Base-by-base conservation (phyloP, 1,284 basidiomycete species). In the Cutaneotrichosporon cyanovorans region DNA sequence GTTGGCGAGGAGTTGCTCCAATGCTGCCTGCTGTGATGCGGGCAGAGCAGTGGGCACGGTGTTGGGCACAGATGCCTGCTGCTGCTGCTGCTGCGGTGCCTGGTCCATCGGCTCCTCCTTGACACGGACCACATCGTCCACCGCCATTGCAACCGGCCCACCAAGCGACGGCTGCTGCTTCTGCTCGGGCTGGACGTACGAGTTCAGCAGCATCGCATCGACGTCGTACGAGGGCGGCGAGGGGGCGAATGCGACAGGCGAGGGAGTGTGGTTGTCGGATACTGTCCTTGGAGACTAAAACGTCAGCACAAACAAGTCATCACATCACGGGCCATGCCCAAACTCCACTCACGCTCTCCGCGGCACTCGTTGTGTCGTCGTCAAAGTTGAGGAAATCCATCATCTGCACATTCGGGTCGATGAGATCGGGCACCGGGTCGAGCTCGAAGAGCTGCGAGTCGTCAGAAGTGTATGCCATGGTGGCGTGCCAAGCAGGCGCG, bases 341-440 rank as follows among this genome's bases (percentile, higher is more conserved):
- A n/a, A n/a, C n/a, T 28, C 8, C 8, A 64, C 64, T 59, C 49
- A 68, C 66, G 45, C 51, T 53, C 40, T 52, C 50, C 14, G 44
- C 33, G 3, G 19, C 43, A 40, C 51, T 56, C 10, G n/a, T n/a
- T n/a, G 58, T 53, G 43, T 55, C 64, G 41, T 57, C 58, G 37
- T 63, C 63, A 51, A 69, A 64, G 56, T 66, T 62, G 58, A 69
- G 63, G 12, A 69, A 53, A 25, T 67, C 60, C 37, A 56, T 53
- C 37, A 68, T 62, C 43, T 64, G 60, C 44, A 68, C 62, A 55
- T 59, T 59, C 16, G 65, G 48, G 32, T 62, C 58, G 31, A 60
- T 51, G 36, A 68, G 63, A 37, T 63, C 60, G n/a, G 57, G 50
- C 18, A 65, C 50, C 3, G 55, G 55, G 40, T 61, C 60, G 42